Conservation (phyloP, 306 rosid species). For the Acacia crassicarpa region DNA sequence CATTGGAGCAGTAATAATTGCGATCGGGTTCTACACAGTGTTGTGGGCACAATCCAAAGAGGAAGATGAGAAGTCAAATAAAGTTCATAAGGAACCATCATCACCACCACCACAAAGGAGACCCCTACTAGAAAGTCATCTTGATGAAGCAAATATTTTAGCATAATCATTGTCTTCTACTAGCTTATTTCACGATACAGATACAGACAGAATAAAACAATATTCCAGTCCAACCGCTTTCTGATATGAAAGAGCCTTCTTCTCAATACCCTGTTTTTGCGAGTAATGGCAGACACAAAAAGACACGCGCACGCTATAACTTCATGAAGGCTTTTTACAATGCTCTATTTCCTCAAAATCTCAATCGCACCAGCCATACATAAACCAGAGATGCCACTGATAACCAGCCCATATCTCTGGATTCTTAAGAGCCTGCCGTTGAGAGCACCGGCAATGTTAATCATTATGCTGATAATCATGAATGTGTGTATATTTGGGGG, state of each 20-base stretch:
- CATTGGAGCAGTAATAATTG: constrained; percentile 50
- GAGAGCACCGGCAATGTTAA: not conserved
- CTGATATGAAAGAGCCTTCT: not conserved
- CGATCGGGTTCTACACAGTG: constrained; percentile 57
- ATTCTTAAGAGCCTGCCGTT: not conserved
- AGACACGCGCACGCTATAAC: not conserved
- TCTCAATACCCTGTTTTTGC: not conserved
- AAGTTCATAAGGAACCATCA: constrained; percentile 30
- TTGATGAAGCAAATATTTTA: not conserved
- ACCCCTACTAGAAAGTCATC: constrained; percentile 42
- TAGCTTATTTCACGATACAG: not conserved
- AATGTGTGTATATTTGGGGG: not conserved
- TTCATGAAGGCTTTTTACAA: not conserved
- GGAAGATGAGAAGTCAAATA: constrained; percentile 10
- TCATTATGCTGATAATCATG: not conserved
- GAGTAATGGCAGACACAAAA: not conserved
- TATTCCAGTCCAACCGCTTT: not conserved
- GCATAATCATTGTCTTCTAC: not conserved
- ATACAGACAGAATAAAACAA: not conserved
- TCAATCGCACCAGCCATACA: not conserved
- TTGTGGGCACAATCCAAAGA: constrained; percentile 62
- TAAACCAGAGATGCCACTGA: not conserved
- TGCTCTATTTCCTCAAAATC: not conserved
- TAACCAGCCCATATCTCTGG: not conserved
- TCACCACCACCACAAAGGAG: constrained; percentile 9